phyloP scores from a whole-genome alignment of 2,329 filamentous ascomycete species.

The Escovopsis sp. region DNA sequence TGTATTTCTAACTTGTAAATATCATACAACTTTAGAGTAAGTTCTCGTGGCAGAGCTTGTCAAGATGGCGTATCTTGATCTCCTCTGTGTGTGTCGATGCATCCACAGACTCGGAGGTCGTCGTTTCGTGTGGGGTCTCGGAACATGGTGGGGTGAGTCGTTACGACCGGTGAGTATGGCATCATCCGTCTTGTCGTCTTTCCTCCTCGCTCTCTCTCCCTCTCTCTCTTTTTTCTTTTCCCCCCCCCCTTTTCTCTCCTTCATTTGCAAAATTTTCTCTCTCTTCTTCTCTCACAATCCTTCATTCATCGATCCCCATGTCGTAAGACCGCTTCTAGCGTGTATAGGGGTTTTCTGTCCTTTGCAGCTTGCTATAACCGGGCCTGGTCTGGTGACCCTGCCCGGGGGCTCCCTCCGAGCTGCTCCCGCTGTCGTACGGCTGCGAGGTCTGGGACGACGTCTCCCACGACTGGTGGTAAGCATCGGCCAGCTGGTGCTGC shows the following conservation, averaged over 20 bases:
- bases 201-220: too few relatives aligned
- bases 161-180: neutral
- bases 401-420: slow-evolving; percentile 3
- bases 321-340: neutral
- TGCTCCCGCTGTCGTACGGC: slow-evolving; percentile 5
- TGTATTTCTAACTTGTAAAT: slow-evolving; percentile 2
- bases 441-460: neutral
- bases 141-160: too few relatives aligned
- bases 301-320: too few relatives aligned
- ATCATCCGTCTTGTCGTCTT: neutral
- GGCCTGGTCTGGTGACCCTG: slow-evolving; percentile 1
- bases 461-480: neutral
- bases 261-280: neutral
- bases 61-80: neutral
- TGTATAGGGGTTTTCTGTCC: slow-evolving; percentile 1
- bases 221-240: too few relatives aligned
- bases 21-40: neutral
- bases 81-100: neutral
- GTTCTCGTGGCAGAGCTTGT: neutral
- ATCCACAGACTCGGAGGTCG: slow-evolving; percentile 1
- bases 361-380: slow-evolving; percentile 3
- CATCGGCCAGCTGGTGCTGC: neutral
- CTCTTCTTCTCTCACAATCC: neutral
- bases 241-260: neutral
- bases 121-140: too few relatives aligned